Evolutionary conservation across 306 rosid species (phyloP).

Genomic region (Malus sieversii): DNA sequence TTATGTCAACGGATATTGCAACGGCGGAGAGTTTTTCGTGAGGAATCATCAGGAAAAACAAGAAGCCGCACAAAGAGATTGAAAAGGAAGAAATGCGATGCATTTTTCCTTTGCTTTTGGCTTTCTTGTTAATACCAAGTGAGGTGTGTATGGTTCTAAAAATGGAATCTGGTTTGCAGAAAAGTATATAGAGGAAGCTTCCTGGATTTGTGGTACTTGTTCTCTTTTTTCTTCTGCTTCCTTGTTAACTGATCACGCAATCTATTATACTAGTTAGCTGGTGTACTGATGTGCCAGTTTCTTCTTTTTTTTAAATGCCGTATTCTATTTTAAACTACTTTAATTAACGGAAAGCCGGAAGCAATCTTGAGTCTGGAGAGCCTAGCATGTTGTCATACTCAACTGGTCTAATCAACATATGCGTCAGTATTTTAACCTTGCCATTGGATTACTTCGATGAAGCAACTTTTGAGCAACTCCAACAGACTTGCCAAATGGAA

Average conservation of each 20-base stretch:
- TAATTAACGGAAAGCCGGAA: too few relatives aligned
- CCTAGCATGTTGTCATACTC: too few relatives aligned
- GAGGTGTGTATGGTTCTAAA: not conserved
- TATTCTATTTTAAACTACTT: too few relatives aligned
- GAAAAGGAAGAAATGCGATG: slow-evolving; percentile 2
- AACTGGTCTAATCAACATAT: too few relatives aligned
- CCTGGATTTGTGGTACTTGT: not conserved
- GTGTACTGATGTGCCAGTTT: too few relatives aligned
- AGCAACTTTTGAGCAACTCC: too few relatives aligned
- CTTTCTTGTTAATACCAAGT: not conserved
- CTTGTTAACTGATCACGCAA: not conserved
- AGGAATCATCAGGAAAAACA: slow-evolving; percentile 3
- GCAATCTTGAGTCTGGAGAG: too few relatives aligned
- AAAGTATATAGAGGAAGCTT: slow-evolving; percentile 6
- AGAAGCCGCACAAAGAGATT: slow-evolving; percentile 1
- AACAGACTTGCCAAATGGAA: too few relatives aligned
- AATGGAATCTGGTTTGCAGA: not conserved
- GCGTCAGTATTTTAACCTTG: too few relatives aligned
- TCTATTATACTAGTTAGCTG: too few relatives aligned
- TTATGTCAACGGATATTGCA: slow-evolving; percentile 18
- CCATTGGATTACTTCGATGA: too few relatives aligned
- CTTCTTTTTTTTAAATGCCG: too few relatives aligned
- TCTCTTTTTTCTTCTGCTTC: not conserved
- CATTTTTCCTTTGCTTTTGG: not conserved
- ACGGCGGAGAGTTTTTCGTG: slow-evolving; percentile 4